Evolutionary conservation across 2,329 filamentous ascomycete genomes (phyloP).

Genomic region (Aspergillus sp.): DNA sequence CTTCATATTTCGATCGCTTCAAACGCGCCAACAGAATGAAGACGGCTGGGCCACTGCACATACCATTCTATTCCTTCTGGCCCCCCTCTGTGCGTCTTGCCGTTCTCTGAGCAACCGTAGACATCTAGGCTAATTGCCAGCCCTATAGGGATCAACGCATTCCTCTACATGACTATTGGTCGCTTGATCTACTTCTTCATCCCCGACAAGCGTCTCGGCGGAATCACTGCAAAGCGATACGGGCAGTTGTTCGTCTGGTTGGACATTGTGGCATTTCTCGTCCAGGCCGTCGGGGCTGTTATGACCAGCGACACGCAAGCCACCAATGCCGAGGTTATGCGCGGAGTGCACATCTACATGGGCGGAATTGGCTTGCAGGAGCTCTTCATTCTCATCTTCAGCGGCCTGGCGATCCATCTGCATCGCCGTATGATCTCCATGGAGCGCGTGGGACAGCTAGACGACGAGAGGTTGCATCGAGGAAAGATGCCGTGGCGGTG

Average conservation of each 20-base stretch:
- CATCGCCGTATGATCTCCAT: conserved; percentile 29
- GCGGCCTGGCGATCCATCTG: conserved; percentile 41
- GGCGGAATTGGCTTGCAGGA: conserved; percentile 54
- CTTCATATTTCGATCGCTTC: conserved; percentile 42
- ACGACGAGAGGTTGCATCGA: conserved; percentile 20
- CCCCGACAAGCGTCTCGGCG: conserved; percentile 31
- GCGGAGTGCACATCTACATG: conserved; percentile 54
- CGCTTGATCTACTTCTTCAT: conserved; percentile 43
- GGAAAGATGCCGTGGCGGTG: conserved; percentile 17
- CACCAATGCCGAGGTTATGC: conserved; percentile 26
- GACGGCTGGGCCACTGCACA: conserved; percentile 30
- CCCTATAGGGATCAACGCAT: conserved; percentile 45
- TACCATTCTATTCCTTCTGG: conserved; percentile 47
- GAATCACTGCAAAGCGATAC: conserved; percentile 38
- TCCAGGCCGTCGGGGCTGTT: conserved; percentile 42
- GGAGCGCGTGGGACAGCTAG: conserved; percentile 25
- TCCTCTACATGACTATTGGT: conserved; percentile 44
- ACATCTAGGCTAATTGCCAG: not conserved
- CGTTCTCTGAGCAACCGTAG: conserved; percentile 1
- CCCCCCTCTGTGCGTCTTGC: conserved; percentile 32
- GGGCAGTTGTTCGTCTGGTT: conserved; percentile 46
- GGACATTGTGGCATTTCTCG: conserved; percentile 46
- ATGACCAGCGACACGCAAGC: conserved; percentile 29
- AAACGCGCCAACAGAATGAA: conserved; percentile 42
- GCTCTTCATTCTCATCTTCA: conserved; percentile 51